These are phyloP conservation scores for Syncephalastrum sp. DNA, from an alignment of 371 early-diverging fungal species.

Conservation along the genomic window DNA sequence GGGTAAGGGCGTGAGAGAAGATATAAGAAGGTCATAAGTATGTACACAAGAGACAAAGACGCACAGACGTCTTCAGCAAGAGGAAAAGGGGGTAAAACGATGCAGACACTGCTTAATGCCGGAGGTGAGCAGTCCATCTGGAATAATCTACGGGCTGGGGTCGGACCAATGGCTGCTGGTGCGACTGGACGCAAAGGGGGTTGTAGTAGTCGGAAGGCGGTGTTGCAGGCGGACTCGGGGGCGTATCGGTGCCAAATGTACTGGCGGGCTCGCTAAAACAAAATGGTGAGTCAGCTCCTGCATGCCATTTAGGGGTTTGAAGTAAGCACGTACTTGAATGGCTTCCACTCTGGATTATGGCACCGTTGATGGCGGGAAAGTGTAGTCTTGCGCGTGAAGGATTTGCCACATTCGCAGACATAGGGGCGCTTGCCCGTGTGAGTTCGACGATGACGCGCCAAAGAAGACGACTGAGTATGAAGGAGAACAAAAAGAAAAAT, in stretches of 20 bases:
- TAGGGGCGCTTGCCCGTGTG: slow-evolving; percentile 49
- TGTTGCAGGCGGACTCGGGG: slow-evolving; percentile 14
- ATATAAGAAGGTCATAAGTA: slow-evolving; percentile 1
- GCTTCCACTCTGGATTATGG: slow-evolving; percentile 10
- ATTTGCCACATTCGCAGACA: slow-evolving; percentile 52
- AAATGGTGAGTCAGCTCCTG: neutral
- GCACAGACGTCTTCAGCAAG: slow-evolving; percentile 1
- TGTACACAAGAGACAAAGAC: slow-evolving; percentile 6
- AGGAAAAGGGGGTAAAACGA: neutral
- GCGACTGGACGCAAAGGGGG: slow-evolving; percentile 2
- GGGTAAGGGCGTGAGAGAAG: slow-evolving; percentile 1
- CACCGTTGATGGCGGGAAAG: slow-evolving; percentile 60
- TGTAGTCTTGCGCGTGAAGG: slow-evolving; percentile 68
- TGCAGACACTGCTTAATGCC: neutral
- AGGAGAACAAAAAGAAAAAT: slow-evolving; percentile 26
- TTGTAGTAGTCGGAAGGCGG: neutral
- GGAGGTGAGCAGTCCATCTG: slow-evolving; percentile 8
- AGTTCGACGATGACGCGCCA: slow-evolving; percentile 48
- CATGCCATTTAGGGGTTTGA: neutral
- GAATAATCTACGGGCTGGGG: slow-evolving; percentile 16
- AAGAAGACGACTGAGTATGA: slow-evolving; percentile 42
- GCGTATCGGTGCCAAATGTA: slow-evolving; percentile 4
- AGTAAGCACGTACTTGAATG: slow-evolving; percentile 2
- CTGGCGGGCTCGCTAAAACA: neutral
- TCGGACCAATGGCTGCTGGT: slow-evolving; percentile 5